Percentiles rank a stretch among this genome's conserved stretches.
Conservation (phyloP, 306 rosid genomes). For the Sphenostylis stenocarpa region DNA sequence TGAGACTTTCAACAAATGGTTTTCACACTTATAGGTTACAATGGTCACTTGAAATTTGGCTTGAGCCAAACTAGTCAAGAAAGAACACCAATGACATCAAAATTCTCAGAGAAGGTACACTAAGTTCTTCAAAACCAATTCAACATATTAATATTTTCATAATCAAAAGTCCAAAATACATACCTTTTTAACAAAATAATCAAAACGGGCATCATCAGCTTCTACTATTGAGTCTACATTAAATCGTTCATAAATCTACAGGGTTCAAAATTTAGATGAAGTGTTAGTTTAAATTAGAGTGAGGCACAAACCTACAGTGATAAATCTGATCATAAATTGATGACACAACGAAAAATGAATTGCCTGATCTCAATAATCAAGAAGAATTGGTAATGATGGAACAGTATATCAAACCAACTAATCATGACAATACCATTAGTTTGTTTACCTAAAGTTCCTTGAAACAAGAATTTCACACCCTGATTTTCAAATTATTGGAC, state of each 20-base stretch:
- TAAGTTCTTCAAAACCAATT: background rate
- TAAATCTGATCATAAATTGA: slow-evolving; percentile 14
- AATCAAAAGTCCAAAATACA: slow-evolving; percentile 17
- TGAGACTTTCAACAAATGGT: background rate
- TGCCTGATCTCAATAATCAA: background rate
- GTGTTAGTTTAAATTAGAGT: slow-evolving; percentile 22
- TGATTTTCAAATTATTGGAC: background rate
- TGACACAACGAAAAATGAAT: slow-evolving; percentile 20
- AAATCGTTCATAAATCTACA: slow-evolving; percentile 76
- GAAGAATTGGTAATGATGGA: background rate
- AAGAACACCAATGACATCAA: background rate
- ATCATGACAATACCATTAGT: slow-evolving; percentile 4
- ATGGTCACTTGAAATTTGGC: slow-evolving; percentile 17
- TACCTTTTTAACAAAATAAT: slow-evolving; percentile 81
- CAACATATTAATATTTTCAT: background rate
- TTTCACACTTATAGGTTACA: slow-evolving; percentile 4
- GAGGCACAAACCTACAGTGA: background rate
- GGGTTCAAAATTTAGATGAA: slow-evolving; percentile 28
- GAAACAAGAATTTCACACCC: background rate
- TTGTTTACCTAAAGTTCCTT: background rate
- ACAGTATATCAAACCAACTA: slow-evolving; percentile 1
- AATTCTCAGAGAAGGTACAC: background rate
- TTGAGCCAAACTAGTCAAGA: background rate
- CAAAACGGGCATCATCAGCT: slow-evolving; percentile 84
- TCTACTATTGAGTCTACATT: slow-evolving; percentile 59